phyloP scores from a whole-genome alignment of 371 early-diverging fungal species.

The Actinomucor elegans region DNA sequence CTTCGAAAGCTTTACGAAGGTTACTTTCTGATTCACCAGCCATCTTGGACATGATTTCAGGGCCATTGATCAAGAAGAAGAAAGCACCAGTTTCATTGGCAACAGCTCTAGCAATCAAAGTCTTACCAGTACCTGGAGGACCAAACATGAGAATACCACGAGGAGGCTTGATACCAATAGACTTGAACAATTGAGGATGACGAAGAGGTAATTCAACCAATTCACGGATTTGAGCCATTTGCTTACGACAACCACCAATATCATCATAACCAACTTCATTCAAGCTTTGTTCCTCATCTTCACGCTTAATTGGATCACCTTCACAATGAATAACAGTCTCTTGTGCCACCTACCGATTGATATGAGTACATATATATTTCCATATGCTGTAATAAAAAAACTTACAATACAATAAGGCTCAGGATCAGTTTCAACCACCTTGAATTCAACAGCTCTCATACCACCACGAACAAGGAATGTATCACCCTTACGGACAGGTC shows the following conservation, averaged over 20 bases:
- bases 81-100: slow-evolving; percentile 83
- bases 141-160: slow-evolving; percentile 93
- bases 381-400: slow-evolving; percentile 9
- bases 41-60: slow-evolving; percentile 99
- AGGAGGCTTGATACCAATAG: slow-evolving; percentile 99
- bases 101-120: slow-evolving; percentile 89
- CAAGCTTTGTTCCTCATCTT: slow-evolving; percentile 95
- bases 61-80: slow-evolving; percentile 92
- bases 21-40: slow-evolving; percentile 99
- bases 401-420: slow-evolving; percentile 95
- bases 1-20: slow-evolving; percentile 98
- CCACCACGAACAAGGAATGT: slow-evolving; percentile 95
- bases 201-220: slow-evolving; percentile 98
- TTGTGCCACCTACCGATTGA: slow-evolving; percentile 88
- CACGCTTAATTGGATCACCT: slow-evolving; percentile 97
- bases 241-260: slow-evolving; percentile 98
- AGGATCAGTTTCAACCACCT: slow-evolving; percentile 97
- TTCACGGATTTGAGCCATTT: slow-evolving; percentile 99
- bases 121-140: slow-evolving; percentile 99
- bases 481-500: slow-evolving; percentile 96
- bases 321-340: slow-evolving; percentile 99
- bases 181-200: slow-evolving; percentile 97
- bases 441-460: slow-evolving; percentile 99
- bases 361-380: slow-evolving; percentile 77
- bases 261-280: slow-evolving; percentile 99